Evolutionary conservation across 225 moss, liverwort and hornwort genomes (phyloP), one percentile per base, ranked within the genome.

Genomic region (Straminergon stramineum): DNA sequence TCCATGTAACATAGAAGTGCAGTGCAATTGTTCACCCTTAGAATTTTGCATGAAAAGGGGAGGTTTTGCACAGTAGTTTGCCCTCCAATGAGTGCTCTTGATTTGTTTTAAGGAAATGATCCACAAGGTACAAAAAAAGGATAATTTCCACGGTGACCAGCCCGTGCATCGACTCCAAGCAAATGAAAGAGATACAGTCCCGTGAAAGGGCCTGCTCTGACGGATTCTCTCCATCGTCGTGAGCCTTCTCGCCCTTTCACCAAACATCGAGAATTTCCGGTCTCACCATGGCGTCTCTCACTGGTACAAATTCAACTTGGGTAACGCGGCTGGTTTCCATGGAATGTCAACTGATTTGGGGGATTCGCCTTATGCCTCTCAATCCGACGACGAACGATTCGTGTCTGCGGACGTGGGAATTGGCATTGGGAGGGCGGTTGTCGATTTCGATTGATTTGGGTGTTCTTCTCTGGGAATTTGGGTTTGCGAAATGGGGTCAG

Each of bases 1-100:
- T 19, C 20, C 7, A 7, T 7, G 0, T 7, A 52, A 32, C 4
- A 32, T 1, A 20, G 3, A 52, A 8, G 8, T 76, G 8, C 2
- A 52, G 13, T 76, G 8, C 2, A 52, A 0, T 52, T 76, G 3
- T 21, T 13, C 32, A 52, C 52, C 12, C 3, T 51, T 51, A 2
- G 0, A 51, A 32, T 13, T 20, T 32, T 19, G 13, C 51, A 12
- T 20, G 5, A 32, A 31, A 43, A 45, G 1, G 43, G 1, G 3
- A 43, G 9, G 2, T 14, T 3, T 39, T 70, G 19, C 14, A 8
- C 1, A 24, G 2, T 51, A 52, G 34, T 52, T 52, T 32, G 52
- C 32, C 32, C 13, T 32, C 13, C 5, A 13, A 32, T 19, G 18
- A 18, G 0, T 48, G 3, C 11, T 75, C 11, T 75, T 75, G 4